Evolutionary conservation across 75 land plant species (phyloP).

Genomic region (Pinus albicaulis): DNA sequence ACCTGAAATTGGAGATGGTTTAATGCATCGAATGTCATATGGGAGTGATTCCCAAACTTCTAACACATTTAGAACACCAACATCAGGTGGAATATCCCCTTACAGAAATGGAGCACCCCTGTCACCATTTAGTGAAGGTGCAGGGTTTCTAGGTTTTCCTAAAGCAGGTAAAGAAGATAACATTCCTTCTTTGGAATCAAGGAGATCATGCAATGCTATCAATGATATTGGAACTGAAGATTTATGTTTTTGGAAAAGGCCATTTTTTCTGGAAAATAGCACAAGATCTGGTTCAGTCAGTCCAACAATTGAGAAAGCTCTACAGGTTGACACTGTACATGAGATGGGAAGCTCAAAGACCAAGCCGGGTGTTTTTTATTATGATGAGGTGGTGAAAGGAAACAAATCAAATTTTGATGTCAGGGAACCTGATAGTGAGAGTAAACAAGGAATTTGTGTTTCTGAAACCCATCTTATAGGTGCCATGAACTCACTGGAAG

Average conservation of each 20-base stretch:
- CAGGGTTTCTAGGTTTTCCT: constrained; percentile 40
- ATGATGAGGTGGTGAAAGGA: constrained; percentile 5
- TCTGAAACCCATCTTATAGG: not conserved
- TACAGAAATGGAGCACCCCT: constrained; percentile 24
- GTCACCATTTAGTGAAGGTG: constrained; percentile 34
- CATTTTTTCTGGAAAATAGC: not conserved
- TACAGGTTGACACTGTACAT: constrained; percentile 30
- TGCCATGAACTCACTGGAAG: not conserved
- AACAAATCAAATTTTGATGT: not conserved
- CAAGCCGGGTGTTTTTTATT: constrained; percentile 1
- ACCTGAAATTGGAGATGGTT: not conserved
- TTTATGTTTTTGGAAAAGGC: constrained; percentile 8
- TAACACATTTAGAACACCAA: constrained; percentile 12
- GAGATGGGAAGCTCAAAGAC: constrained; percentile 1
- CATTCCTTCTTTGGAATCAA: not conserved
- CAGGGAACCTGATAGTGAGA: not conserved
- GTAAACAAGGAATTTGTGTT: not conserved
- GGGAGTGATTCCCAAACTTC: constrained; percentile 12
- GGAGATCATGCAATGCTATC: constrained; percentile 8
- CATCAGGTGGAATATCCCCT: constrained; percentile 32
- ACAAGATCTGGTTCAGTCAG: constrained; percentile 10
- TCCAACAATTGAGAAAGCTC: constrained; percentile 35
- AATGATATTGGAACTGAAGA: constrained; percentile 9
- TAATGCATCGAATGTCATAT: constrained; percentile 9
- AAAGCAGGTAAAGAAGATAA: constrained; percentile 15